Percentiles rank a stretch among this genome's conserved stretches.
Conservation (phyloP, 2,329 filamentous ascomycete genomes). For the Penicillium sp. region DNA sequence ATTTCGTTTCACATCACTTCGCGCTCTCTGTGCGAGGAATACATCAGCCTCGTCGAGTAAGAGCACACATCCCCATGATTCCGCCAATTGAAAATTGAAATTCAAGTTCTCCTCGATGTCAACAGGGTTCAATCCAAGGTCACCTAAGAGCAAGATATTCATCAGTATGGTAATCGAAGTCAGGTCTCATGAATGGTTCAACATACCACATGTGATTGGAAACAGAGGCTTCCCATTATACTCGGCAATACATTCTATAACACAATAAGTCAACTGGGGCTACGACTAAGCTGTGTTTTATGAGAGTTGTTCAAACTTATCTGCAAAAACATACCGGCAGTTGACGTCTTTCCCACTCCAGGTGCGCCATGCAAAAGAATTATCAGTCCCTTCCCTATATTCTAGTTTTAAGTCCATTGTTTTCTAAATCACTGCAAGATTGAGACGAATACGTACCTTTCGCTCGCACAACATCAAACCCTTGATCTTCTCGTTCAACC, state of each 20-base stretch:
- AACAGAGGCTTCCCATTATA: not conserved
- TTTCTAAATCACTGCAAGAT: too few relatives aligned
- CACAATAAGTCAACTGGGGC: too few relatives aligned
- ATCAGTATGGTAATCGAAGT: too few relatives aligned
- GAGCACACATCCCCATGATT: not conserved
- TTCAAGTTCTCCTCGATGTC: not conserved
- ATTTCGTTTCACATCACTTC: not conserved
- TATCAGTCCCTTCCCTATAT: too few relatives aligned
- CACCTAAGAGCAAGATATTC: too few relatives aligned
- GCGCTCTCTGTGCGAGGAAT: slow-evolving; percentile 30
- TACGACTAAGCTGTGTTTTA: too few relatives aligned
- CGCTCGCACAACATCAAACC: too few relatives aligned
- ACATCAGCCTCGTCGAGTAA: slow-evolving; percentile 36
- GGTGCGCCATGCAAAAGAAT: slow-evolving; percentile 22
- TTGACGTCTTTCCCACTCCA: slow-evolving; percentile 22
- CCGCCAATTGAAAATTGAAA: not conserved
- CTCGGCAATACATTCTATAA: too few relatives aligned
- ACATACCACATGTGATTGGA: not conserved
- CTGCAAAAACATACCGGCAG: slow-evolving; percentile 7
- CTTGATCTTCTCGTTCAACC: too few relatives aligned
- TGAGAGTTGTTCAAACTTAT: not conserved
- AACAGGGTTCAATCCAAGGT: not conserved
- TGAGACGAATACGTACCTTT: slow-evolving; percentile 1
- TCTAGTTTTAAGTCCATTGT: too few relatives aligned
- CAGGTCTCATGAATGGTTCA: too few relatives aligned